These are phyloP conservation scores for Citrus unshiu DNA, from an alignment of 345 rosid species.

Conservation along the genomic window DNA sequence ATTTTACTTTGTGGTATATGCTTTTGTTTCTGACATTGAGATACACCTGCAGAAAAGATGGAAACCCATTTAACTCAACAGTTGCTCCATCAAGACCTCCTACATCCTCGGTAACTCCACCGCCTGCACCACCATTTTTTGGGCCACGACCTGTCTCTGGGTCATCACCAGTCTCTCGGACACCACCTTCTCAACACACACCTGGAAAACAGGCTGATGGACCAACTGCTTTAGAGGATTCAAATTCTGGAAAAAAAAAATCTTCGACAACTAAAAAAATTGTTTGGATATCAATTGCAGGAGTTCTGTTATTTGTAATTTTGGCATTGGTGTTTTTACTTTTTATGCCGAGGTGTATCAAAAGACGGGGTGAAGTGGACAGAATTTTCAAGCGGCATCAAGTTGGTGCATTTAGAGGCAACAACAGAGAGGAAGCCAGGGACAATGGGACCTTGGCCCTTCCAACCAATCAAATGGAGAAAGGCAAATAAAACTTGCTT, in stretches of 20 bases:
- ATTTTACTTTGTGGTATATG: conserved; percentile 1
- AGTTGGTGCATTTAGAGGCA: conserved; percentile 65
- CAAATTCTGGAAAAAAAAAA: conserved; percentile 41
- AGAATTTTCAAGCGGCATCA: conserved; percentile 58
- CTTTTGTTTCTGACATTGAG: conserved; percentile 13
- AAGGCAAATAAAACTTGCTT: conserved; percentile 44
- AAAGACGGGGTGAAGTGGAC: conserved; percentile 48
- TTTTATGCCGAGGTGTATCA: conserved; percentile 48
- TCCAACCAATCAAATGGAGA: conserved; percentile 50
- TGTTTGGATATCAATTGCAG: conserved; percentile 78
- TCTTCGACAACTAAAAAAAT: conserved; percentile 47
- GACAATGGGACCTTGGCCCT: conserved; percentile 36
- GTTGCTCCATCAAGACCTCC: conserved; percentile 58
- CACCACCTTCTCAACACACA: conserved; percentile 35
- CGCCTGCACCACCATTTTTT: conserved; percentile 25
- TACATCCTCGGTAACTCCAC: conserved; percentile 34
- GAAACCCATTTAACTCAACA: conserved; percentile 67
- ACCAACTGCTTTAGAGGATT: conserved; percentile 48
- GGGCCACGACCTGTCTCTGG: conserved; percentile 24
- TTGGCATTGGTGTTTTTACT: conserved; percentile 49
- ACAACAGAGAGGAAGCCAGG: conserved; percentile 50
- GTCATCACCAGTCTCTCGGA: conserved; percentile 22
- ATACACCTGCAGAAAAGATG: conserved; percentile 61
- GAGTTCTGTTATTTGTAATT: conserved; percentile 48
- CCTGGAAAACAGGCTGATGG: conserved; percentile 59